Evolutionary conservation across 192 early-diverging fungal species (phyloP).

Genomic region (Coemansia reversa): DNA sequence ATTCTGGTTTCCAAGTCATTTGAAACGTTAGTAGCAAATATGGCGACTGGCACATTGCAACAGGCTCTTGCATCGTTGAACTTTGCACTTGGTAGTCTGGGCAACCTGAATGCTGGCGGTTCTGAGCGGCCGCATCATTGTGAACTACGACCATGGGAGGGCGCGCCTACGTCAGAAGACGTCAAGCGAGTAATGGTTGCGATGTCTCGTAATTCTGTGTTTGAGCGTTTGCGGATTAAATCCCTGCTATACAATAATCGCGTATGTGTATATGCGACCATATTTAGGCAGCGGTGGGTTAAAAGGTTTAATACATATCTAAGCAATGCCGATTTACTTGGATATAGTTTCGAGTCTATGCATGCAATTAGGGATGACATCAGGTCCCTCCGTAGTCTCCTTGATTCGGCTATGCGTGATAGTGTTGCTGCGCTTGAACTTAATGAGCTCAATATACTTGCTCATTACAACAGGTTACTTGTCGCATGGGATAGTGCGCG

Average conservation of each 20-base stretch:
- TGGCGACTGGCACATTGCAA: not conserved
- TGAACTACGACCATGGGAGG: not conserved
- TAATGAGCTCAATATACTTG: constrained; percentile 30
- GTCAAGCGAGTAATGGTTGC: constrained; percentile 6
- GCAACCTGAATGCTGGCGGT: constrained; percentile 5
- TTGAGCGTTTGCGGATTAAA: constrained; percentile 25
- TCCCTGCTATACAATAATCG: constrained; percentile 35
- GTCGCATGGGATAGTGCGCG: constrained; percentile 31
- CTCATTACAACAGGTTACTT: constrained; percentile 39
- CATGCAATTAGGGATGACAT: not conserved
- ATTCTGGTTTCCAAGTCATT: constrained; percentile 20
- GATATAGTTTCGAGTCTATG: not conserved
- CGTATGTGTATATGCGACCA: constrained; percentile 24
- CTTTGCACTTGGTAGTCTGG: constrained; percentile 29
- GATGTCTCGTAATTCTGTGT: constrained; percentile 11
- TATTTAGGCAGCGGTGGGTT: constrained; percentile 28
- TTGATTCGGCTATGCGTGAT: constrained; percentile 27
- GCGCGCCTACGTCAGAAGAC: not conserved
- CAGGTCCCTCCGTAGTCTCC: constrained; percentile 4
- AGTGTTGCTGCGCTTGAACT: constrained; percentile 16
- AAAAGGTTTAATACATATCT: constrained; percentile 11
- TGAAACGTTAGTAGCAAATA: constrained; percentile 16
- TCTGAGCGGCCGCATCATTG: not conserved
- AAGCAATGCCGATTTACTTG: not conserved
- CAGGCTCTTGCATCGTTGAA: constrained; percentile 22